Base-by-base conservation (phyloP, 164 flowering plant genomes). In the Houttuynia cordata region DNA sequence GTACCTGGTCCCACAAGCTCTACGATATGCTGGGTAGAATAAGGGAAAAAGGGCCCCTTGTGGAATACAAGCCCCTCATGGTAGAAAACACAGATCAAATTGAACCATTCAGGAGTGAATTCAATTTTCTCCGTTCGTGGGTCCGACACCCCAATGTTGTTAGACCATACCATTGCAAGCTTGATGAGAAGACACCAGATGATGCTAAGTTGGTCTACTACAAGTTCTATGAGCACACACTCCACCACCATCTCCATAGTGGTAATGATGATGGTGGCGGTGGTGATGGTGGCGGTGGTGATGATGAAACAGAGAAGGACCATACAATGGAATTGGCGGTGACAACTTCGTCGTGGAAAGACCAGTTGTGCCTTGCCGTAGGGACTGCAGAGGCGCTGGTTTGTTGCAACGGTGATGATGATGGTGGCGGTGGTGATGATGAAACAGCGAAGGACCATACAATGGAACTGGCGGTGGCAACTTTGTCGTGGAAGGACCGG, bases 131-230 rank as follows among this genome's bases (percentile, higher is more conserved):
- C 39, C 59, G 66, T 8, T 41, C 70, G 24, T 73, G 67, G 24
- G 57, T 73, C 34, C 69, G 69, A 24, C 76, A 69, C 57, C 34
- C 50, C 17, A 73, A 73, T 62, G 70, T 68, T 22, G 73, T 73
- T 39, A 73, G 64, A 62, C 63, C 67, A 24, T 60, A 64, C 53
- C 70, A 73, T 0, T 70, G 76, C 58, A 67, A 73, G 25, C 51
- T 73, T 39, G 73, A 70, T 12, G 49, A 45, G 49, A 45, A 45
- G 17, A 12, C 49, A 60, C 58, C 69, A 8, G 62, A 70, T 17
- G 74, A 67, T 40, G 71, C 77, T 1, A 55, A 67, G 41, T 50
- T 73, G 24, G 73, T 73, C 4, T 73, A 70, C 49, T 73, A 69
- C 30, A 66, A 37, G 37, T 56, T 73, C 53, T 55, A 68, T 1